phyloP scores from a whole-genome alignment of 208 protist genomes.

The Angomonas ambiguus region DNA sequence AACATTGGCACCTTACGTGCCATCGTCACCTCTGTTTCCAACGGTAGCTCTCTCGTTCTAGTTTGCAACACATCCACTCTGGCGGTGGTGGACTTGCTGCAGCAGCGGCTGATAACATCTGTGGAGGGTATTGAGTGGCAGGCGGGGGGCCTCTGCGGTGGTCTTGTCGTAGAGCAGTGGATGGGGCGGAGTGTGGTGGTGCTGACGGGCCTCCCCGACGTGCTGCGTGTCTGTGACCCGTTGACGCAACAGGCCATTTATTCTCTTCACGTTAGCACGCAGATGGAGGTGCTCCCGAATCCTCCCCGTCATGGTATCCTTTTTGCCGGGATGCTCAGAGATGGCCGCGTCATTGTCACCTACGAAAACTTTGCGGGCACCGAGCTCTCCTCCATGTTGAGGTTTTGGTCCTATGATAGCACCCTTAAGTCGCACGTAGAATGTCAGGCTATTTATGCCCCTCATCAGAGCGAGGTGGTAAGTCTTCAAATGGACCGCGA shows the following conservation, averaged over 20 bases:
- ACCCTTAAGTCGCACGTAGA: constrained; percentile 54
- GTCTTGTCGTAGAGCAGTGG: constrained; percentile 70
- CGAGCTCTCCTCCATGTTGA: constrained; percentile 54
- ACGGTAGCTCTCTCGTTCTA: constrained; percentile 44
- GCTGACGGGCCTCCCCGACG: constrained; percentile 72
- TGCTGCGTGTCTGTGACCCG: constrained; percentile 80
- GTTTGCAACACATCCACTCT: constrained; percentile 66
- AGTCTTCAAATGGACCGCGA: constrained; percentile 54
- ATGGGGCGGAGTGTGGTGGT: constrained; percentile 68
- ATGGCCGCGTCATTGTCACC: constrained; percentile 65
- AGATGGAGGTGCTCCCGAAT: constrained; percentile 75
- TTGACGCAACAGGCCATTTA: constrained; percentile 84
- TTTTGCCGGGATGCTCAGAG: constrained; percentile 62
- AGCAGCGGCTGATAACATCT: constrained; percentile 48
- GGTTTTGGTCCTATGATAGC: constrained; percentile 78
- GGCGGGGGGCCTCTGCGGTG: constrained; percentile 50
- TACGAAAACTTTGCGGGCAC: constrained; percentile 72
- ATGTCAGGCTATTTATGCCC: constrained; percentile 69
- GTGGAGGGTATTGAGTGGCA: constrained; percentile 85
- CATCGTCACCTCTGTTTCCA: constrained; percentile 33
- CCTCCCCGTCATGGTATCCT: constrained; percentile 74
- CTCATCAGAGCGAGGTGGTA: constrained; percentile 56
- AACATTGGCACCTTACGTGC: constrained; percentile 37
- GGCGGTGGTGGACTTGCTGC: constrained; percentile 55
- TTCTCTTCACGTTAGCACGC: constrained; percentile 82